phyloP scores from a whole-genome alignment of 2,329 filamentous ascomycete genomes.

The Intubia oerlemansii region DNA sequence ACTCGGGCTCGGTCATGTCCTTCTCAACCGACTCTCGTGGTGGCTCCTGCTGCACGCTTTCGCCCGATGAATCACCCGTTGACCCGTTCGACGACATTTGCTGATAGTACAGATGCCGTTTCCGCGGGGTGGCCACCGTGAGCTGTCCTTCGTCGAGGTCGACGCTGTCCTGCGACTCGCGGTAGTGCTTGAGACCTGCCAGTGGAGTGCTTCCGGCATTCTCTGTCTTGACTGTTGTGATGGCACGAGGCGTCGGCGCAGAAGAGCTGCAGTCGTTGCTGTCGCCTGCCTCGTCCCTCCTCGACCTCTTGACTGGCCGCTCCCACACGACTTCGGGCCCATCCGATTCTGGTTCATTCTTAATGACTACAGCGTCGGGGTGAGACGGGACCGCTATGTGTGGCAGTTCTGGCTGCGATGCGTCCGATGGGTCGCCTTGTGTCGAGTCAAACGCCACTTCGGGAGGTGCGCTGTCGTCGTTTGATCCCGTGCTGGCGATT shows the following conservation, averaged over 20 bases:
- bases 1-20: too few species aligned
- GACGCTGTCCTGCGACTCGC: conserved; percentile 29
- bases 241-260: too few species aligned
- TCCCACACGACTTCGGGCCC: conserved; percentile 27
- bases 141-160: conserved; percentile 32
- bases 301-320: conserved; percentile 25
- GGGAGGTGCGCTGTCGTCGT: background rate
- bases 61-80: too few species aligned
- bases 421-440: conserved; percentile 5
- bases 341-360: conserved; percentile 33
- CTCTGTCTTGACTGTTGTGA: too few species aligned
- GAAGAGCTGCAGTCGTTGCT: background rate
- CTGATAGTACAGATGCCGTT: conserved; percentile 10
- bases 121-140: conserved; percentile 21
- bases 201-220: background rate
- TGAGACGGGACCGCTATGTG: too few species aligned
- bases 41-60: too few species aligned
- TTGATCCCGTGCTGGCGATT: too few species aligned
- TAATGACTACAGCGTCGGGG: conserved; percentile 17
- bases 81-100: too few species aligned
- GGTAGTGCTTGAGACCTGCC: background rate
- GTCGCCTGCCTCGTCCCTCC: conserved; percentile 12
- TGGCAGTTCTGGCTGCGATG: conserved; percentile 1
- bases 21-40: too few species aligned
- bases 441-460: conserved; percentile 4